phyloP scores from a whole-genome alignment of 441 rosid species.

The Melastoma candidum region DNA sequence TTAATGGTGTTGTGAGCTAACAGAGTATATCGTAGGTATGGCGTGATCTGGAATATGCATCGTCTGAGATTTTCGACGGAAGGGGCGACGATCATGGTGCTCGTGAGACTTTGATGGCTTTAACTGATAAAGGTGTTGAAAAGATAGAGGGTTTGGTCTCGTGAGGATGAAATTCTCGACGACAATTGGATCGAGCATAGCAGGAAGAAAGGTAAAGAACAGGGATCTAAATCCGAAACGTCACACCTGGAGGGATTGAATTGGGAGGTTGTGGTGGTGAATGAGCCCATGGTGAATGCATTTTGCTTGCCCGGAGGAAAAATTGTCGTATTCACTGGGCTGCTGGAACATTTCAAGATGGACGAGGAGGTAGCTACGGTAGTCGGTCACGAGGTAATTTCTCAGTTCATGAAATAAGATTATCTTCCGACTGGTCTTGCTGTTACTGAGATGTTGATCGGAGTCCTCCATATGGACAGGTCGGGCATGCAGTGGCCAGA shows the following conservation, averaged over 20 bases:
- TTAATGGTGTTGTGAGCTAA: not conserved
- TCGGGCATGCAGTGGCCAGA: conserved; percentile 91
- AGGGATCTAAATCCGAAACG: conserved; percentile 32
- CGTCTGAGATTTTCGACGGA: conserved; percentile 25
- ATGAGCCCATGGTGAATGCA: conserved; percentile 66
- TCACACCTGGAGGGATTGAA: conserved; percentile 71
- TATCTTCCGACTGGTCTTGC: not conserved
- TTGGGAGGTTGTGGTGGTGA: conserved; percentile 92
- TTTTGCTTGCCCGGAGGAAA: conserved; percentile 86
- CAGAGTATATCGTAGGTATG: conserved; percentile 26
- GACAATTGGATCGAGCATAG: conserved; percentile 70
- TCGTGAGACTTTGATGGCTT: conserved; percentile 32
- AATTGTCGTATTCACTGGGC: conserved; percentile 81
- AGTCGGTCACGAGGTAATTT: conserved; percentile 71
- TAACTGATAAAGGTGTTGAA: conserved; percentile 27
- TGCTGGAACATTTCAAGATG: conserved; percentile 60
- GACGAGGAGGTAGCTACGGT: conserved; percentile 92
- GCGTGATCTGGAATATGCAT: conserved; percentile 63
- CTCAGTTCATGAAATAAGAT: not conserved
- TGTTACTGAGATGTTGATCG: not conserved
- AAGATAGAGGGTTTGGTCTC: conserved; percentile 38
- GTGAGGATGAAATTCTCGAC: conserved; percentile 77
- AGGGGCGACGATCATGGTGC: conserved; percentile 20
- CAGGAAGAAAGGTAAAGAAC: conserved; percentile 51
- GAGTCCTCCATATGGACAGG: conserved; percentile 27